These are phyloP conservation scores for Aulographum hederae DNA, from an alignment of 2,329 filamentous ascomycete genomes.

Conservation along the genomic window DNA sequence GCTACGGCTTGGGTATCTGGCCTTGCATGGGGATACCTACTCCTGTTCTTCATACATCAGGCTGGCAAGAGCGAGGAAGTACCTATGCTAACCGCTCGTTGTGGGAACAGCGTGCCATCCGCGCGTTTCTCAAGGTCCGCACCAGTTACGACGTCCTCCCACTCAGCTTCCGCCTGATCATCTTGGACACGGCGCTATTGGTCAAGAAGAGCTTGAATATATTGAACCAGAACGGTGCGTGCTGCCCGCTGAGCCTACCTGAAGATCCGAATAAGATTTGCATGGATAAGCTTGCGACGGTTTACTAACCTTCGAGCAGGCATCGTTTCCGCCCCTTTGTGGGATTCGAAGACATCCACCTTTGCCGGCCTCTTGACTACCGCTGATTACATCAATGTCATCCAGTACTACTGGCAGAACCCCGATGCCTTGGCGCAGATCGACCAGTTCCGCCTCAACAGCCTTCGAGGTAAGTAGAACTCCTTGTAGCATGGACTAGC, in stretches of 20 bases:
- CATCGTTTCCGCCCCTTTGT: constrained; percentile 92
- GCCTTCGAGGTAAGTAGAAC: constrained; percentile 54
- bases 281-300: neutral
- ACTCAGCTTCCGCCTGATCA: constrained; percentile 84
- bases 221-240: constrained; percentile 77
- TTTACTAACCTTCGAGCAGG: constrained; percentile 33
- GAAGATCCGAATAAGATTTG: constrained; percentile 4
- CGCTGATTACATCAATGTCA: constrained; percentile 95
- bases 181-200: constrained; percentile 84
- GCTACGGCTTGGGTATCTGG: neutral
- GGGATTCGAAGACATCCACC: constrained; percentile 83
- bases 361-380: constrained; percentile 91
- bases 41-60: neutral
- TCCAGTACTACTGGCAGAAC: constrained; percentile 97
- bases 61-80: too few species aligned
- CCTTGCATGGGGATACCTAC: neutral
- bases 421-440: constrained; percentile 78
- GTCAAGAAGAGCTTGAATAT: constrained; percentile 97
- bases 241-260: too few species aligned
- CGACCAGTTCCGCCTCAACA: constrained; percentile 84
- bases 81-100: neutral
- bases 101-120: constrained; percentile 57
- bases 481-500: constrained; percentile 4
- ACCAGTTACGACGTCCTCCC: constrained; percentile 97
- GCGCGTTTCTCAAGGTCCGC: constrained; percentile 88